These are phyloP conservation scores for Tilletia setariae DNA, from an alignment of 1,284 basidiomycete genomes.

Conservation along the genomic window DNA sequence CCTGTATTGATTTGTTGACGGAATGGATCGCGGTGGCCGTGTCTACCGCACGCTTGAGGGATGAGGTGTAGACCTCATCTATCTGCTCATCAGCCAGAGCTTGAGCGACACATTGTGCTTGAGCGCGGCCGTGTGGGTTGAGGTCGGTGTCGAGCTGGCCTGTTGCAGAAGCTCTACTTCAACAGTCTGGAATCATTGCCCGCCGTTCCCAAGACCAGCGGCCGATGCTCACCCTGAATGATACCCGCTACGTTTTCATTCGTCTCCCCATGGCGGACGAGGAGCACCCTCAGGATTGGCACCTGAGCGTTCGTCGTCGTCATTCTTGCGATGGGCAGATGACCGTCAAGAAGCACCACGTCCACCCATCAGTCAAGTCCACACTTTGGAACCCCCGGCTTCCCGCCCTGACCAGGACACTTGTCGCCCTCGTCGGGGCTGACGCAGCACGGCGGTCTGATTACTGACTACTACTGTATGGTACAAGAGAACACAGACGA, in stretches of 20 bases:
- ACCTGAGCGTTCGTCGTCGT: constrained; percentile 4
- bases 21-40: constrained; percentile 24
- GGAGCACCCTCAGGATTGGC: constrained; percentile 29
- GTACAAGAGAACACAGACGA: too few species aligned
- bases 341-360: too few species aligned
- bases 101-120: constrained; percentile 37
- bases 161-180: neutral
- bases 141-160: constrained; percentile 49
- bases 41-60: constrained; percentile 34
- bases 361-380: too few species aligned
- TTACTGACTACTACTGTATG: too few species aligned
- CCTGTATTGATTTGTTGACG: neutral
- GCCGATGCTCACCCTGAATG: constrained; percentile 35
- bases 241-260: constrained; percentile 47
- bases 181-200: neutral
- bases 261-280: constrained; percentile 52
- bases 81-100: constrained; percentile 34
- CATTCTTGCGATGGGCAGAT: neutral
- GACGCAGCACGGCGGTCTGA: too few species aligned
- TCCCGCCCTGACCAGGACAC: too few species aligned
- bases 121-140: constrained; percentile 37
- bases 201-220: neutral
- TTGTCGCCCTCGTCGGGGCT: too few species aligned
- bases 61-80: constrained; percentile 43
- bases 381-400: too few species aligned